phyloP scores from a whole-genome alignment of 1,284 basidiomycete genomes.

The Tylopilus sp. region DNA sequence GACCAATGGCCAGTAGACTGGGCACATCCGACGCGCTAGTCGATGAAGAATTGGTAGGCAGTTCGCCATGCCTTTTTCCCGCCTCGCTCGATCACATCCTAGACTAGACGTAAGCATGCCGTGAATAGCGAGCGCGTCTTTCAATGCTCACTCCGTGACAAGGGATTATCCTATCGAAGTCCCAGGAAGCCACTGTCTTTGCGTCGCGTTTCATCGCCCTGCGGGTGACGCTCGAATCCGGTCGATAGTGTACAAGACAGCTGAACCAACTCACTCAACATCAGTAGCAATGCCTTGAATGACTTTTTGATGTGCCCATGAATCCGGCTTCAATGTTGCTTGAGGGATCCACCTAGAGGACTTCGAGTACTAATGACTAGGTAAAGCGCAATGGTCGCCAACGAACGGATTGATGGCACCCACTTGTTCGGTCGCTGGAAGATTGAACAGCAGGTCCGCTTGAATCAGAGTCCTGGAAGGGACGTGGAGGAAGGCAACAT shows the following conservation, averaged over 20 bases:
- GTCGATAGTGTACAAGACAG: not conserved
- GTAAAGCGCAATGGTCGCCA: conserved; percentile 2
- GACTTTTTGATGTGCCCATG: conserved; percentile 58
- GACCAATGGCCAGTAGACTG: not conserved
- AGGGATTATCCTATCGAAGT: conserved; percentile 87
- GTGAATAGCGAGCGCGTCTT: not conserved
- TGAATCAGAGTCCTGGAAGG: conserved; percentile 78
- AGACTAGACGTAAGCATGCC: conserved; percentile 7
- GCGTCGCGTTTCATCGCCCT: conserved; percentile 76
- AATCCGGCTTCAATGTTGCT: conserved; percentile 55
- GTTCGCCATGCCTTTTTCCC: conserved; percentile 71
- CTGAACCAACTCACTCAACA: conserved; percentile 24
- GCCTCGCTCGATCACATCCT: conserved; percentile 79
- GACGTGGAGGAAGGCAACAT: conserved; percentile 85
- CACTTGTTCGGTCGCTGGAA: conserved; percentile 85
- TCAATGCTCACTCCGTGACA: conserved; percentile 77
- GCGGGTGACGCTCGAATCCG: not conserved
- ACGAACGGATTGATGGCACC: conserved; percentile 5
- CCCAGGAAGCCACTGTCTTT: conserved; percentile 74
- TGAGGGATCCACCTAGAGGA: conserved; percentile 49
- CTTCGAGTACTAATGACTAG: conserved; percentile 47
- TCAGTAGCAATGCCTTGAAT: conserved; percentile 35
- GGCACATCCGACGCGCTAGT: conserved; percentile 9
- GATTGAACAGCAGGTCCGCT: conserved; percentile 89
- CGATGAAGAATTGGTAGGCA: conserved; percentile 37